A percentile compares a stretch with the other conserved stretches of the same genome.
phyloP scores from a whole-genome alignment of 1,284 basidiomycete genomes.

The Papiliotrema flavescens region DNA sequence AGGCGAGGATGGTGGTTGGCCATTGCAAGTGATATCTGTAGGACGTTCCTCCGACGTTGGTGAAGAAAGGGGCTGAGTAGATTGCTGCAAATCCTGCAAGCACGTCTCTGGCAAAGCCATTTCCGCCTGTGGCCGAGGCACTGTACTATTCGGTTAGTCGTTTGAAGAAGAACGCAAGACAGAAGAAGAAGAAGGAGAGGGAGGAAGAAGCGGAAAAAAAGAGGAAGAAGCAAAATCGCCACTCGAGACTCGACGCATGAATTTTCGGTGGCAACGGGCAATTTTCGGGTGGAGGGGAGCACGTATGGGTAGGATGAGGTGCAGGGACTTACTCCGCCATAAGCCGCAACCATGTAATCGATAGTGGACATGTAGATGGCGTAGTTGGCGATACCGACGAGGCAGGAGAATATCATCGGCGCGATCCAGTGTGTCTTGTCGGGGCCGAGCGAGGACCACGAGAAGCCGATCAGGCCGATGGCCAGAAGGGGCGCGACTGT shows the following conservation, averaged over 20 bases:
- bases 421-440: slow-evolving; percentile 48
- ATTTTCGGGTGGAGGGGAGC: too few species aligned
- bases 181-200: too few species aligned
- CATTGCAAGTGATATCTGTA: slow-evolving; percentile 39
- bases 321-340: slow-evolving; percentile 29
- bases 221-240: too few species aligned
- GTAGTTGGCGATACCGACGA: slow-evolving; percentile 49
- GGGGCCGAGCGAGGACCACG: slow-evolving; percentile 49
- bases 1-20: slow-evolving; percentile 47
- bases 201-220: too few species aligned
- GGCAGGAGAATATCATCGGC: slow-evolving; percentile 47
- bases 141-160: slow-evolving; percentile 31
- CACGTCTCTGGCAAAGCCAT: slow-evolving; percentile 40
- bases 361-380: slow-evolving; percentile 43
- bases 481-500: slow-evolving; percentile 41
- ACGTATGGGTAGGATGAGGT: too few species aligned
- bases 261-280: too few species aligned
- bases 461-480: slow-evolving; percentile 50
- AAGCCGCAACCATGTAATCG: slow-evolving; percentile 49
- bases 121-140: slow-evolving; percentile 47
- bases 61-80: slow-evolving; percentile 29
- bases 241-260: too few species aligned
- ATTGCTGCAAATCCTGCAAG: slow-evolving; percentile 40
- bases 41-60: slow-evolving; percentile 22
- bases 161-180: too few species aligned